A percentile compares a stretch with the other conserved stretches of the same genome.
Evolutionary conservation across 345 rosid genomes (phyloP).

Genomic region (Pistacia integerrima): DNA sequence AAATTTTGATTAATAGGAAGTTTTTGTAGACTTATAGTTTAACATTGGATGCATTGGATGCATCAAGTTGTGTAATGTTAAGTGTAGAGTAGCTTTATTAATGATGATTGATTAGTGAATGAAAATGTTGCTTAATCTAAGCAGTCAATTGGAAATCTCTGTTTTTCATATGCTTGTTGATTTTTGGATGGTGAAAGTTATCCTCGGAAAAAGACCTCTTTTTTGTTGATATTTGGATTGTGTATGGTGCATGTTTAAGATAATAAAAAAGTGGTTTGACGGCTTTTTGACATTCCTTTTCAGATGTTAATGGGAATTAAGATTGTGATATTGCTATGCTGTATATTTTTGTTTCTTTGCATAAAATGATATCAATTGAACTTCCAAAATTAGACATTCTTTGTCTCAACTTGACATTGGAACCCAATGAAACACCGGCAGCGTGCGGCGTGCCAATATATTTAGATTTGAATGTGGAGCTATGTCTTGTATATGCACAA

Average conservation of each 20-base stretch:
- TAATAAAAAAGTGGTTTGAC: not conserved
- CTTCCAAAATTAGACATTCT: not conserved
- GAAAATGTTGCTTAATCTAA: not conserved
- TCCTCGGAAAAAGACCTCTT: not conserved
- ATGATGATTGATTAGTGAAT: conserved; percentile 2
- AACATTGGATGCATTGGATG: not conserved
- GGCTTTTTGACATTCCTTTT: not conserved
- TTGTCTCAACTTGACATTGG: no score
- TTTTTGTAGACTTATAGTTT: not conserved
- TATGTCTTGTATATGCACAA: not conserved
- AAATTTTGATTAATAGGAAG: not conserved
- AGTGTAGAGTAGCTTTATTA: no score
- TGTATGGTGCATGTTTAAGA: not conserved
- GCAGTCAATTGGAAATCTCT: not conserved
- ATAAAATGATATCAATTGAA: not conserved
- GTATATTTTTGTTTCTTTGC: not conserved
- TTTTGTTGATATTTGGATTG: not conserved
- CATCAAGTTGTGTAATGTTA: not conserved
- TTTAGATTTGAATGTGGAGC: not conserved
- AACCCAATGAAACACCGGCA: no score
- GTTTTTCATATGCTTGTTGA: not conserved
- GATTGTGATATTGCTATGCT: not conserved
- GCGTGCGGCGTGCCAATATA: not conserved
- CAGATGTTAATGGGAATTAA: not conserved
- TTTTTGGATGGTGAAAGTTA: not conserved